Base-by-base conservation (phyloP, 1,139 yeast genomes). In the Candida neerlandica region DNA sequence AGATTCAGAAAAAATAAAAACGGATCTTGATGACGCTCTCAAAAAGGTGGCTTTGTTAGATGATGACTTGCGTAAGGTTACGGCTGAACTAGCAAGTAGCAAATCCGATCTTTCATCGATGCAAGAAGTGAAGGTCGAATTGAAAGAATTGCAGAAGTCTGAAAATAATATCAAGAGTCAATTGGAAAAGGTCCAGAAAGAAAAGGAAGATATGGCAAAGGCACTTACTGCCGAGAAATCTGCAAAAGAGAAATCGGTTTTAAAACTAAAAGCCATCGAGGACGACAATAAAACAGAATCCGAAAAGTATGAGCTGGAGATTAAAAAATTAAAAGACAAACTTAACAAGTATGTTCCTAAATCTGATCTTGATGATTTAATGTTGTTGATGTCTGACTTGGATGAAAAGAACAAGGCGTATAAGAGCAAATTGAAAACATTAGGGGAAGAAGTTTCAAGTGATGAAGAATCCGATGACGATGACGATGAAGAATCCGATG, bases 281-380 rank as follows among this genome's bases (percentile, higher is more conserved):
- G 39, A 41, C 42, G 35, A 23, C 7, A 52, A 45, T 42, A 43
- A 34, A 35, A 41, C 12, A 15, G 45, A 18, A 1, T 46, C 46
- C 15, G 52, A 54, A 26, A 46, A 45, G 10, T 53, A 52, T 18
- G 51, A 56, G 21, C 43, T 46, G 33, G 57, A 57, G 44, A 51
- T 55, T 16, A 53, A 46, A 35, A 49, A 39, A 12, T 51, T 55
- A 38, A 55, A 55, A 46, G 57, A 49, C 11, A 49, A 58, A 38
- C 49, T 64, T n/a, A 55, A 58, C 39, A 57, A 59, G 15, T 53
- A 56, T 59, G 86, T 82, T 14, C 80, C 85, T 0, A 81, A 76
- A 56, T 63, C 81, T 1, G 96, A 89, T 45, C 63, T 86, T 12
- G 96, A 90, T 60, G 96, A 89, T 51, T 67, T 89, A 54, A 81